Base-by-base conservation (phyloP, 2,329 filamentous ascomycete genomes). In the Aplosporella prunicola region DNA sequence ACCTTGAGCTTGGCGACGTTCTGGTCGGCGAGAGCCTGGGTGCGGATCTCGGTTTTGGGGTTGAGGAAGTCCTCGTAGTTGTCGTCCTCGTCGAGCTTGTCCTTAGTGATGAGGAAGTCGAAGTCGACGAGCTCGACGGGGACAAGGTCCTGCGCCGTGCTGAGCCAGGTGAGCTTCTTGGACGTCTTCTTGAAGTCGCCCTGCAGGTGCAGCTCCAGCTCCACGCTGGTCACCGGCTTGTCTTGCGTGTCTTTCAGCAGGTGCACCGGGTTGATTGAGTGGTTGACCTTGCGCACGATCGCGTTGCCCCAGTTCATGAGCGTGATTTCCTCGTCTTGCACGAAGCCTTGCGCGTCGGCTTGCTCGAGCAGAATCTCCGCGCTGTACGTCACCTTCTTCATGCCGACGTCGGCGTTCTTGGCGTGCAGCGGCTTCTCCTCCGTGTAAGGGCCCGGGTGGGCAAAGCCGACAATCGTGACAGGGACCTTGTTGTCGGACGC, bases 241-340 rank as follows among this genome's bases (percentile, higher is more conserved):
- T 68, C 68, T 13, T 62, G 60, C 20, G 65, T 61, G 22, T 66
- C 65, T 32, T 74, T 68, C 46, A 67, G 64, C 50, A 56, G 18
- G 38, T 50, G 53, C 42, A 68, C 54, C 5, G 65, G 64, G 48
- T 62, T 76, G 53, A 65, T 50, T 45, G 69, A 61, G 66, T 76
- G 56, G 13, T 51, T 56, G 44, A 85, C 76, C 42, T 78, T 76
- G 39, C 78, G 75, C 16, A 91, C 82, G 47, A 87, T 75, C 9
- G 82, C 85, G 53, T 93, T 93, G 50, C 89, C 91, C 89, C 89
- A 96, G 59, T 82, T 82, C 89, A 95, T 95, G 27, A 95, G 71
- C 0, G 89, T 95, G 51, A 96, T 84, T 61, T 95, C 88, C 66
- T 96, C 89, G 54, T 81, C 79, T 43, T 81, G 71, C 50, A 77